Base-by-base conservation (phyloP, 805 yeast genomes). In the Wickerhamiella occidentalis region DNA sequence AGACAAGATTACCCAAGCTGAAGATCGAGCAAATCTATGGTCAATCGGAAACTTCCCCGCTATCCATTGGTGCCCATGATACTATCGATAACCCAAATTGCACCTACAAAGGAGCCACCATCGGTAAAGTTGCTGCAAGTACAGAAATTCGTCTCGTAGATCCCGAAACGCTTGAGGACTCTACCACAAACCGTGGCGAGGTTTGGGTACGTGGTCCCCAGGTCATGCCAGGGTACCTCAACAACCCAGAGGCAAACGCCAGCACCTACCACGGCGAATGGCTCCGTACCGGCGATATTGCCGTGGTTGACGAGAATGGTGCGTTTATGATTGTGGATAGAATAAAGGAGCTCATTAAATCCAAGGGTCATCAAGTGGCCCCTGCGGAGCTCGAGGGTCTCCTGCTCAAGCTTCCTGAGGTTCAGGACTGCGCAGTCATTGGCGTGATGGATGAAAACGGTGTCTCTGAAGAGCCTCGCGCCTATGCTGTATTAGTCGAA, bases 321-420 rank as follows among this genome's bases (percentile, higher is more conserved):
- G 56, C 59, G 50, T 59, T 65, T 23, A 63, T 54, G 51, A 74
- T 78, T 50, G 71, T 78, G 49, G 82, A 77, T 57, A 68, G 85
- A 49, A 77, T 75, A 40, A 79, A 79, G 66, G 80, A 79, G 61
- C 75, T 79, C 60, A 79, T 78, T 70, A 79, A 79, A 68, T 60
- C 64, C 12, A 62, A 62, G 54, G 95, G 95, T 55, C 95, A 86
- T 67, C 80, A 95, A 71, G 77, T 87, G 55, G 87, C 95, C 11
- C 88, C 96, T 37, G 88, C 95, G 12, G 96, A 87, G 69, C 82
- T 87, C 54, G 96, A 87, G 67, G 82, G 90, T 29, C 82, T 88
- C 18, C 69, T 85, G 59, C 72, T 78, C 52, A 82, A 78, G 58
- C 85, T 84, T 66, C 74, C 74, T 13, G 70, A 74, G 50, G 95